A percentile compares a stretch with the other conserved stretches of the same genome.
phyloP scores from a whole-genome alignment of 1,284 basidiomycete genomes.

The Crocinoboletus sp. region DNA sequence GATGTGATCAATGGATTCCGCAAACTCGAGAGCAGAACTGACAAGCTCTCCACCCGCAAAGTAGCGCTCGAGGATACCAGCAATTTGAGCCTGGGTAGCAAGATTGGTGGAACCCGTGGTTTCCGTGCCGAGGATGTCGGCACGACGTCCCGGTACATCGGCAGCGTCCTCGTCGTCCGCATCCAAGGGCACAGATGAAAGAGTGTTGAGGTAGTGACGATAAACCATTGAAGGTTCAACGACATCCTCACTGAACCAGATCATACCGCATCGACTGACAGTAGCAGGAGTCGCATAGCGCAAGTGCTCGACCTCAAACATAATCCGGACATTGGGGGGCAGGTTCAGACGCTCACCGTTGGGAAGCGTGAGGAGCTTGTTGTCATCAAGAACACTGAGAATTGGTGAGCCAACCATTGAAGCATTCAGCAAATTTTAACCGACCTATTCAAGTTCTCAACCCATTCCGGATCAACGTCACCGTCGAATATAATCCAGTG shows the following conservation, averaged over 20 bases:
- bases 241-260: constrained; percentile 99
- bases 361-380: constrained; percentile 95
- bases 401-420: constrained; percentile 10
- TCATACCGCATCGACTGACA: constrained; percentile 99
- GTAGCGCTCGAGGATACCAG: constrained; percentile 72
- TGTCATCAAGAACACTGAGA: constrained; percentile 93
- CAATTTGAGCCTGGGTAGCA: constrained; percentile 78
- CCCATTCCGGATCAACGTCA: constrained; percentile 99
- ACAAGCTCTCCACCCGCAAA: constrained; percentile 85
- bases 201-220: constrained; percentile 79
- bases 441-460: constrained; percentile 98
- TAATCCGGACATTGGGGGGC: constrained; percentile 95
- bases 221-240: constrained; percentile 92
- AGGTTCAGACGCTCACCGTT: constrained; percentile 98
- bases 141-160: constrained; percentile 58
- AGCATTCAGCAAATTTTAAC: constrained; percentile 23
- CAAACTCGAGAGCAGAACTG: constrained; percentile 72
- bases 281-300: constrained; percentile 97
- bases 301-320: constrained; percentile 99
- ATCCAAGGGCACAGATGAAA: constrained; percentile 78
- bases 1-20: constrained; percentile 87
- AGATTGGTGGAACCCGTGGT: constrained; percentile 59
- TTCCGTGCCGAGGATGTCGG: constrained; percentile 50
- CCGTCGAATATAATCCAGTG: constrained; percentile 99
- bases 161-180: constrained; percentile 84